A percentile compares a stretch with the other conserved stretches of the same genome.
Conservation (phyloP, 495 filamentous ascomycete genomes). For the Coniosporium apollinis region DNA sequence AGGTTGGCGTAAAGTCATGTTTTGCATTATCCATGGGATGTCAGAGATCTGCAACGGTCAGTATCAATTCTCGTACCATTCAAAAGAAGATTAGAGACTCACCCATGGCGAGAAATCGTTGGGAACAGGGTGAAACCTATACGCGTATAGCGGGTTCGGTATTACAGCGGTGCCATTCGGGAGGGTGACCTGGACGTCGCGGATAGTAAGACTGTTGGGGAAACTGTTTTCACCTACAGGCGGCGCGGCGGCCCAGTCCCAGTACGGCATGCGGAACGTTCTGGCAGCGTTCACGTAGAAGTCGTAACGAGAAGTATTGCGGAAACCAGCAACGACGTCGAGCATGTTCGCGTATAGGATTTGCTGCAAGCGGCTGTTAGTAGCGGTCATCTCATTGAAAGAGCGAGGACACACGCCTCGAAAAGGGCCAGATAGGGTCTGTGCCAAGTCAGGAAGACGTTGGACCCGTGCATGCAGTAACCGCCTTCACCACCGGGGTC, state of each 20-base stretch:
- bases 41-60: background rate
- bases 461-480: slow-evolving; percentile 49
- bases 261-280: slow-evolving; percentile 47
- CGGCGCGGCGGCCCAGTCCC: slow-evolving; percentile 47
- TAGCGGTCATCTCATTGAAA: slow-evolving; percentile 3
- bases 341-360: slow-evolving; percentile 34
- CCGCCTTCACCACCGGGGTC: slow-evolving; percentile 32
- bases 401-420: slow-evolving; percentile 30
- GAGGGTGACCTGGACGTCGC: slow-evolving; percentile 31
- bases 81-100: too few species aligned
- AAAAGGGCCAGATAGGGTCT: slow-evolving; percentile 49
- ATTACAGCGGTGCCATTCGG: slow-evolving; percentile 37
- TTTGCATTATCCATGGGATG: slow-evolving; percentile 4
- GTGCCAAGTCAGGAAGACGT: slow-evolving; percentile 57
- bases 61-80: background rate
- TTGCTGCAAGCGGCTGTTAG: too few species aligned
- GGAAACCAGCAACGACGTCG: slow-evolving; percentile 36
- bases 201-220: slow-evolving; percentile 30
- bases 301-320: slow-evolving; percentile 23
- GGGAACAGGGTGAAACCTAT: slow-evolving; percentile 36
- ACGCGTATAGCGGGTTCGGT: slow-evolving; percentile 44
- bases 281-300: slow-evolving; percentile 33
- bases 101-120: too few species aligned
- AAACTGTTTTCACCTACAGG: slow-evolving; percentile 29
- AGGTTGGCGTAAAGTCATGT: slow-evolving; percentile 6